Percentiles rank a stretch among this genome's conserved stretches.
These are phyloP conservation scores for Backusella tarrabulga DNA, from an alignment of 192 early-diverging fungal genomes.

Conservation along the genomic window DNA sequence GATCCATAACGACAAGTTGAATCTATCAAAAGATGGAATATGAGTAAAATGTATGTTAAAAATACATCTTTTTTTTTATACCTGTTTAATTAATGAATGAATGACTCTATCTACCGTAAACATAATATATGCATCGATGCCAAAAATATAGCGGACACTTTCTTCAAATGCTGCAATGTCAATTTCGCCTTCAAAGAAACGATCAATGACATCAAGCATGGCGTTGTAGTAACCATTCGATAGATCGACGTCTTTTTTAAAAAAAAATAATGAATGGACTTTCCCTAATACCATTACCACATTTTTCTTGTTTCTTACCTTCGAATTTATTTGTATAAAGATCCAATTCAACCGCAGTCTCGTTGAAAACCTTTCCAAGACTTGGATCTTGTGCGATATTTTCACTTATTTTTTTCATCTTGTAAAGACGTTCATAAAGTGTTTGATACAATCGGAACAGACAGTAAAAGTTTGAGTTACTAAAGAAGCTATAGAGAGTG, in stretches of 20 bases:
- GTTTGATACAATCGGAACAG: slow-evolving; percentile 90
- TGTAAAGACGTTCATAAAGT: slow-evolving; percentile 4
- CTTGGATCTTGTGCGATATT: slow-evolving; percentile 15
- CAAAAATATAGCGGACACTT: slow-evolving; percentile 78
- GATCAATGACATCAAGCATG: slow-evolving; percentile 71
- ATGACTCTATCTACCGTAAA: slow-evolving; percentile 90
- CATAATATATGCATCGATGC: slow-evolving; percentile 82
- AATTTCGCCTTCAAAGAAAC: slow-evolving; percentile 76
- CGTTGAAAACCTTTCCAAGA: not conserved
- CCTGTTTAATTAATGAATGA: slow-evolving; percentile 76
- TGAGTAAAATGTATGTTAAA: not conserved
- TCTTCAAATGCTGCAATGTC: slow-evolving; percentile 85
- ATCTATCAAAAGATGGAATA: not conserved
- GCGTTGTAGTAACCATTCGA: slow-evolving; percentile 70
- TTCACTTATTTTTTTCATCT: not conserved
- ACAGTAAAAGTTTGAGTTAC: slow-evolving; percentile 81
- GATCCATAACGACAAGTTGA: slow-evolving; percentile 58
- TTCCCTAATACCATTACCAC: not conserved
- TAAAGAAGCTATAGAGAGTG: slow-evolving; percentile 69
- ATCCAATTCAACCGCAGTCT: slow-evolving; percentile 3
- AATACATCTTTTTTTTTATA: slow-evolving; percentile 16
- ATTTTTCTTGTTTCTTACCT: not conserved
- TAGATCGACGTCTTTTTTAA: slow-evolving; percentile 42
- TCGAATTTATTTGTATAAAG: not conserved
- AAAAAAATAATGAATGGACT: not conserved